Base-by-base conservation (phyloP, 2,329 filamentous ascomycete genomes). In the Xylariomycetidae sp. region DNA sequence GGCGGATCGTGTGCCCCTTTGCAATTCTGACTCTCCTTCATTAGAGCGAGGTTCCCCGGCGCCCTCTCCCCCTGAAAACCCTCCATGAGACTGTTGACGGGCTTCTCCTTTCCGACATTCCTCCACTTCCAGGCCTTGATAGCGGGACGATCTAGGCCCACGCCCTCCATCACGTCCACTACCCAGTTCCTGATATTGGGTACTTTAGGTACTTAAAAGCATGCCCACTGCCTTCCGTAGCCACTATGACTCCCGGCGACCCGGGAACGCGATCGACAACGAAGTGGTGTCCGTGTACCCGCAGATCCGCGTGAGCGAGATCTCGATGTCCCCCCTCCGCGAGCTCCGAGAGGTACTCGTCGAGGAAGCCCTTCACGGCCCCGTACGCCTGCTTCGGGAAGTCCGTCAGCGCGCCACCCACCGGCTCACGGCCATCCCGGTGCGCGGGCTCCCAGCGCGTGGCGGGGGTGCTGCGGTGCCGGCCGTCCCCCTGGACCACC, bases 131-230 rank as follows among this genome's bases (percentile, higher is more conserved):
- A 52, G 5, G 29, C 17, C n/a, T 38, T 31, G 7, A 42, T 19
- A 8, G 50, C 36, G 6, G 54, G 45, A 32, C 43, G 49, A 26
- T 63, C 52, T 6, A 55, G 36, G 2, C 50, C 47, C 13, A 35
- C 43, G 2, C 64, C 59, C 39, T 67, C 57, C 6, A 77, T 50
- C n/a, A 66, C 63, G 40, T 76, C 66, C 0, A 70, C 61, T 10
- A 79, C 67, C 39, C 61, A 64, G 22, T 68, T 66, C 2, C 76
- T 74, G 42, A 80, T 65, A 3, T 70, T 68, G 0, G 76, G 76
- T 30, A n/a, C n/a, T n/a, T n/a, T n/a, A 78, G 47, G 38, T 75
- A 79, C 44, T 79, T 80, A 52, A 79, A 80, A 0, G 63, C 76
- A 51, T 80, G 76, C 0, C 76, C 76, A 16, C 65, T 70, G 0